Evolutionary conservation across 768 basidiomycete species (phyloP), one percentile per base, ranked within the genome.

Genomic region (Rhizopogon rudus): DNA sequence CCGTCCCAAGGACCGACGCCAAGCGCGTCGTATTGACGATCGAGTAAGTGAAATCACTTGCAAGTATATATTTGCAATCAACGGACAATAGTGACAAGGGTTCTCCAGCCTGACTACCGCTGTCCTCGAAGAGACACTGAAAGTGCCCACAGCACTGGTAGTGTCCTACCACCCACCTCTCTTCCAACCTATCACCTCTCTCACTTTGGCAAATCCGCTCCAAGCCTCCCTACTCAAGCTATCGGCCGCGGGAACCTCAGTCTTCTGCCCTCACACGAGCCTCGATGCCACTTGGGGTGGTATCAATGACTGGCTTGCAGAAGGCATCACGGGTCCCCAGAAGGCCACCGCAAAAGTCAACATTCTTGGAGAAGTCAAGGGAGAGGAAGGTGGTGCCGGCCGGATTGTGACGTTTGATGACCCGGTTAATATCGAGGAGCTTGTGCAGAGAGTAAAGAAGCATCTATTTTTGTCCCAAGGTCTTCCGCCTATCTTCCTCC

Each of bases 211-310:
- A 40, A 87, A 87, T 58, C 82, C 93, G 0, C 75, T 98, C 8
- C 93, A 96, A 71, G 69, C 81, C 2, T 88, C 87, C 4, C 78
- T 98, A 22, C 80, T 98, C 5, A 79, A 75, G 53, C 91, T 94
- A 58, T 86, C 87, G 0, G 86, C 91, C 1, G 77, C 82, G 12
- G 94, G 94, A 0, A 86, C 98, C 54, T 88, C 87, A 1, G 80
- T 98, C 5, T 96, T 90, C 73, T 81, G 80, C 40, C 93, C 96
- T 2, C 96, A 98, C 71, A 92, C 90, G 0, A 83, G 92, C 0
- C 78, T 97, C 16, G 96, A 98, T 71, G 79, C 78, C n/a, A 84
- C 90, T 1, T 78, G 81, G 61, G 89, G 82, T 5, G 95, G 96
- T 0, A 82, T 96, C 52, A 97, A 96, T 65, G 93, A 95, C 71